Evolutionary conservation across 768 basidiomycete species (phyloP).

Genomic region (Lepiota brunneoincarnata): DNA sequence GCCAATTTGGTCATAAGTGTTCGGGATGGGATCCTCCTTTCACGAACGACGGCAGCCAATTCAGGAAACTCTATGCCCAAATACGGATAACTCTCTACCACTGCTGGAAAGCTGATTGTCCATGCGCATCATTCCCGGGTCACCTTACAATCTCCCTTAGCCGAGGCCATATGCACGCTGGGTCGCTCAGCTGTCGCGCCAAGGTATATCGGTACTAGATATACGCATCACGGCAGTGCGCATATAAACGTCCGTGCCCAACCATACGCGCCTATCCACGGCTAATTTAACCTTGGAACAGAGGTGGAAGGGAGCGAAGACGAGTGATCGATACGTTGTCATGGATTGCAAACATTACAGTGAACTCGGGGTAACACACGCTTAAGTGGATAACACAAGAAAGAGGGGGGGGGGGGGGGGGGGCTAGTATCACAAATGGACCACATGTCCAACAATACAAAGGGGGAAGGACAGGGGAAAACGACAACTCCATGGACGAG

Average conservation of each 20-base stretch:
- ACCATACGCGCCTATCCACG: neutral
- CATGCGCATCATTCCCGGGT: neutral
- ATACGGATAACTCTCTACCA: neutral
- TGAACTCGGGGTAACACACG: slow-evolving; percentile 6
- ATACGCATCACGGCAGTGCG: neutral
- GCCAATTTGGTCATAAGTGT: neutral
- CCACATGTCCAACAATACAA: too few relatives aligned
- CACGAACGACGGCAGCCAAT: neutral
- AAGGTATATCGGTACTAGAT: too few relatives aligned
- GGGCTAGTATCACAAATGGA: slow-evolving; percentile 1
- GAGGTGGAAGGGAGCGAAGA: neutral
- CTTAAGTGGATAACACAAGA: neutral
- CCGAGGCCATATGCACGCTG: neutral
- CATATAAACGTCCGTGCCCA: slow-evolving; percentile 2
- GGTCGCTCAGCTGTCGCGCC: neutral
- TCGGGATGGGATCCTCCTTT: too few relatives aligned
- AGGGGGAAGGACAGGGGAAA: neutral
- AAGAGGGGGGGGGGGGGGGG: neutral
- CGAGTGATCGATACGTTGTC: neutral
- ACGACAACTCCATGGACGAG: neutral
- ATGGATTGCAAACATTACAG: neutral
- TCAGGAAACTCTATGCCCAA: slow-evolving; percentile 9
- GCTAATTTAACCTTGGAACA: neutral
- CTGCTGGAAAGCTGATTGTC: too few relatives aligned
- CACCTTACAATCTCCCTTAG: neutral